Base-by-base conservation (phyloP, 208 protist species). In the Crithidia sp. region DNA sequence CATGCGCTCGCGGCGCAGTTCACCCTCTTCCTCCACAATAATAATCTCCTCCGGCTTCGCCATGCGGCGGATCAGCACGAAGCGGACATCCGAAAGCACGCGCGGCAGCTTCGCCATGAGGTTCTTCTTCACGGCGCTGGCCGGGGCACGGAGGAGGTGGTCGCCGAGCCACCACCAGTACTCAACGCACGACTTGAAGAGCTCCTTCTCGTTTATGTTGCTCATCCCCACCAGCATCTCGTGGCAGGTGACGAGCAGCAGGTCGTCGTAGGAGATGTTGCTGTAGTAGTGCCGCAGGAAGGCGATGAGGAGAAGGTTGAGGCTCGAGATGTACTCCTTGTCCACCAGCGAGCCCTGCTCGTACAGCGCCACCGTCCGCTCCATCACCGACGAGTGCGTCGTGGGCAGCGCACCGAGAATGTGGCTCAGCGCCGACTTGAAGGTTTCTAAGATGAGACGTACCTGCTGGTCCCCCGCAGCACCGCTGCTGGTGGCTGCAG, bases 181-280 rank as follows among this genome's bases (percentile, higher is more conserved):
- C 72, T 99, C 99, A n/a, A 99, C 88, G 82, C 97, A 99, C 37
- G 99, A 97, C 88, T 99, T 99, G 82, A 99, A 99, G 17, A 99
- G 82, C 71, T 99, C 98, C 62, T 94, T 93, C 40, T 99, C 97
- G 28, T 97, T 82, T n/a, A 99, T 96, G 67, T 95, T 78, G 57
- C 95, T 98, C 76, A 99, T 98, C 7, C 93, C 80, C 3, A 99
- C 83, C 0, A 99, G 71, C 74, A 99, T 94, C 64, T 93, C 80
- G 79, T 99, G 96, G 7, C 75, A 91, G 7, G 86, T 75, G 54
- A 92, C 47, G 37, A 97, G 79, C 44, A 97, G 67, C 8, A 92
- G 55, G 71, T 93, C 81, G 67, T 96, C 82, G 60, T 93, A 92
- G 45, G 99, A 91, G 41, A 99, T 87, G n/a, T 90, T 54, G 8